Evolutionary conservation across 108 stramenopile genomes (phyloP).

Genomic region (Cyclotella baltica): DNA sequence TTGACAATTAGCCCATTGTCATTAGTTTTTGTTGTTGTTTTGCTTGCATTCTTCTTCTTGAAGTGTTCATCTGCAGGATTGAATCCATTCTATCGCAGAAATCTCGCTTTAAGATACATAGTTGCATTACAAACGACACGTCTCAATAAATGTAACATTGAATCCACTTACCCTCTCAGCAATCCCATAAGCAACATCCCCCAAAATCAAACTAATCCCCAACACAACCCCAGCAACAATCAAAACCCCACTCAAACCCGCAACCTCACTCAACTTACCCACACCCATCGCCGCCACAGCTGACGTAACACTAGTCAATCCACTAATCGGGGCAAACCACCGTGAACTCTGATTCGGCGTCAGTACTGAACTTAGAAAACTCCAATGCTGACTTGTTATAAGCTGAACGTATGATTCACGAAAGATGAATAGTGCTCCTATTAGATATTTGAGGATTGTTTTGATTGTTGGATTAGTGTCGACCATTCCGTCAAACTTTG

Average conservation of each 20-base stretch:
- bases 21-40: slow-evolving; percentile 31
- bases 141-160: neutral
- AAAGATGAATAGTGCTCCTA: slow-evolving; percentile 51
- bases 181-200: slow-evolving; percentile 48
- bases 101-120: too few relatives aligned
- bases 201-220: slow-evolving; percentile 38
- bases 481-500: slow-evolving; percentile 23
- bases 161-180: slow-evolving; percentile 42
- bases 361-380: slow-evolving; percentile 47
- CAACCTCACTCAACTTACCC: slow-evolving; percentile 25
- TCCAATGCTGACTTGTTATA: slow-evolving; percentile 57
- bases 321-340: slow-evolving; percentile 61
- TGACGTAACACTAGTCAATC: slow-evolving; percentile 51
- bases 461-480: slow-evolving; percentile 29
- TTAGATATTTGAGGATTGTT: slow-evolving; percentile 36
- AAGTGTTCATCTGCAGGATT: slow-evolving; percentile 66
- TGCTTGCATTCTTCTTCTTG: slow-evolving; percentile 20
- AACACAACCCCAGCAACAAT: slow-evolving; percentile 39
- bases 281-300: slow-evolving; percentile 50
- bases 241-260: slow-evolving; percentile 48
- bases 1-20: slow-evolving; percentile 53
- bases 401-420: slow-evolving; percentile 61
- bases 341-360: slow-evolving; percentile 50
- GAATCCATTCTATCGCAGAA: slow-evolving; percentile 52
- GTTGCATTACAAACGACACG: too few relatives aligned